Evolutionary conservation across 2,329 filamentous ascomycete genomes (phyloP), one percentile per base, ranked within the genome.

Genomic region (Camptophora hylomeconis): DNA sequence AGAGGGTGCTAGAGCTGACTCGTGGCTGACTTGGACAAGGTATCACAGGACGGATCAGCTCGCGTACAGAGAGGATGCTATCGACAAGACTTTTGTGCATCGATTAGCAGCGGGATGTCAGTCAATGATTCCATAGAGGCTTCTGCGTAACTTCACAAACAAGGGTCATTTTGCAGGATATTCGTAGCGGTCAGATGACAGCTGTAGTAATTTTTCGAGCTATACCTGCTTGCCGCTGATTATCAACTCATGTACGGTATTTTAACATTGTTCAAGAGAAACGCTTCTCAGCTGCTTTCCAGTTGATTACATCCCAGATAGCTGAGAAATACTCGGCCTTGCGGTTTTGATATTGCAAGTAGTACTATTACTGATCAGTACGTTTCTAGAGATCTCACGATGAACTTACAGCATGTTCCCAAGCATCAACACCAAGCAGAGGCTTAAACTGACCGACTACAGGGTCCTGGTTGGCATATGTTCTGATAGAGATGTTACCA

Each of bases 251-350:
- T n/a, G n/a, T n/a, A n/a, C n/a, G n/a, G n/a, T n/a, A n/a, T n/a
- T n/a, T n/a, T n/a, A n/a, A n/a, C n/a, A n/a, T n/a, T n/a, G n/a
- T n/a, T n/a, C n/a, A n/a, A n/a, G n/a, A n/a, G 24, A 45, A 83
- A 41, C 82, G 72, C 66, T 76, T 73, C 55, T 80, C 75, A 24
- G 83, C 86, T 17, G 79, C 72, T 71, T 84, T 83, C 86, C 86
- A 94, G 74, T 93, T 93, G 57, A 93, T 65, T 27, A 93, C 84
- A 45, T 92, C 81, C 86, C 86, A 93, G 54, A 93, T 79, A 35
- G 82, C 82, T 48, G 71, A 71, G 60, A 93, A 93, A 68, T 93
- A 93, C 64, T 93, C 84, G 33, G 79, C 84, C 74, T 93, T 93
- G 58, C 83, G 77, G 69, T 93, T 93, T 72, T 93, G 72, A 63